Percentiles rank a stretch among this genome's conserved stretches.
These are phyloP conservation scores for Aspergillus heteromorphus DNA, from an alignment of 495 filamentous ascomycete genomes.

Conservation along the genomic window DNA sequence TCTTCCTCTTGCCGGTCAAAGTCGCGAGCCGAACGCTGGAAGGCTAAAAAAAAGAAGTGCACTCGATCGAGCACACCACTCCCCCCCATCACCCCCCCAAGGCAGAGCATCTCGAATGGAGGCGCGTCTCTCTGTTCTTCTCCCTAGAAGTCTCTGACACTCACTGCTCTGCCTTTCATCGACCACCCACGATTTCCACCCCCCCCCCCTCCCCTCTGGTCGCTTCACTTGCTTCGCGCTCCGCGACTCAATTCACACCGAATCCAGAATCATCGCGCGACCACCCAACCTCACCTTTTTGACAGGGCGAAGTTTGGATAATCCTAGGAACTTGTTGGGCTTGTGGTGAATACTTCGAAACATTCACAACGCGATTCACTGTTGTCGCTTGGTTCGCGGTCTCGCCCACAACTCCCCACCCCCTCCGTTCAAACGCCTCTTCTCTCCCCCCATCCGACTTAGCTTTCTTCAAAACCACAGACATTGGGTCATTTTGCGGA, in stretches of 20 bases:
- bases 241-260: neutral
- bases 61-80: neutral
- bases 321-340: neutral
- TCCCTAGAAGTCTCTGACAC: neutral
- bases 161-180: slow-evolving; percentile 8
- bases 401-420: slow-evolving; percentile 2
- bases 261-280: neutral
- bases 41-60: slow-evolving; percentile 14
- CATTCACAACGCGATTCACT: neutral
- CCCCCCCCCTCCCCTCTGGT: neutral
- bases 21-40: slow-evolving; percentile 14
- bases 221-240: neutral
- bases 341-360: neutral
- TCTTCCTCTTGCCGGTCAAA: slow-evolving; percentile 10
- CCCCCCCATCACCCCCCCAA: slow-evolving; percentile 10
- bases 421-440: neutral
- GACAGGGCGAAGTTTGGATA: neutral
- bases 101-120: slow-evolving; percentile 15
- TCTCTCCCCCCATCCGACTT: neutral
- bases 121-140: neutral
- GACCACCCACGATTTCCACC: neutral
- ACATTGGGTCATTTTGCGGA: neutral
- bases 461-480: neutral
- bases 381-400: neutral
- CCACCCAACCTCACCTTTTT: neutral